These are phyloP conservation scores for Hypoxylon sp. DNA, from an alignment of 2,329 filamentous ascomycete species.

Conservation along the genomic window DNA sequence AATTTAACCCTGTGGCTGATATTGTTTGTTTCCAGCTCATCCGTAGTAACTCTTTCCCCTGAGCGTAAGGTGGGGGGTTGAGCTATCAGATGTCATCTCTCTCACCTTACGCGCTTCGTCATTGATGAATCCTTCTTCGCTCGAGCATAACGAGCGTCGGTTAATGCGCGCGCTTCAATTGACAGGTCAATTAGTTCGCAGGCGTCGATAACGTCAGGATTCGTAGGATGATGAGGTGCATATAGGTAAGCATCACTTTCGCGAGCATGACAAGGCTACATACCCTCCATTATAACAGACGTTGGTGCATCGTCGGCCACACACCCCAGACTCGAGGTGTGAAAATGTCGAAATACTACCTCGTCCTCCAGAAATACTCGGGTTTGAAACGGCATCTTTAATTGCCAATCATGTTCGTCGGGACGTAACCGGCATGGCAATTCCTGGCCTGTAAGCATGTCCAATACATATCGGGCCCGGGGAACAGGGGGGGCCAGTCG, in stretches of 20 bases:
- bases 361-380: conserved; percentile 3
- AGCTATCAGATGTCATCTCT: conserved; percentile 34
- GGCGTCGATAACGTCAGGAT: conserved; percentile 13
- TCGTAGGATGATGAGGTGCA: conserved; percentile 10
- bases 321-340: conserved; percentile 19
- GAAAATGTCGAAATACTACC: conserved; percentile 7
- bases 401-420: conserved; percentile 32
- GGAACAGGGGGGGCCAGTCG: not conserved
- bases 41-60: not conserved
- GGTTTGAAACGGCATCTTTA: conserved; percentile 20
- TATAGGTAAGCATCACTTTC: conserved; percentile 38
- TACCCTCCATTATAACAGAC: conserved; percentile 30
- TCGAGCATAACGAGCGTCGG: conserved; percentile 13
- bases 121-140: conserved; percentile 10
- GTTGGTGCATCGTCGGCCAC: conserved; percentile 25
- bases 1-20: conserved; percentile 23
- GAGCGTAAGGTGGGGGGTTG: not conserved
- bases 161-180: conserved; percentile 20
- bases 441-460: conserved; percentile 2
- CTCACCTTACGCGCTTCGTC: conserved; percentile 4
- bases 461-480: conserved; percentile 27
- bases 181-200: conserved; percentile 36
- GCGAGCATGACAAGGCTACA: conserved; percentile 13
- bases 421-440: conserved; percentile 16
- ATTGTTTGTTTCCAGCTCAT: conserved; percentile 10